phyloP scores from a whole-genome alignment of 2,329 filamentous ascomycete species.

The Chrysosphaeria jannelii region DNA sequence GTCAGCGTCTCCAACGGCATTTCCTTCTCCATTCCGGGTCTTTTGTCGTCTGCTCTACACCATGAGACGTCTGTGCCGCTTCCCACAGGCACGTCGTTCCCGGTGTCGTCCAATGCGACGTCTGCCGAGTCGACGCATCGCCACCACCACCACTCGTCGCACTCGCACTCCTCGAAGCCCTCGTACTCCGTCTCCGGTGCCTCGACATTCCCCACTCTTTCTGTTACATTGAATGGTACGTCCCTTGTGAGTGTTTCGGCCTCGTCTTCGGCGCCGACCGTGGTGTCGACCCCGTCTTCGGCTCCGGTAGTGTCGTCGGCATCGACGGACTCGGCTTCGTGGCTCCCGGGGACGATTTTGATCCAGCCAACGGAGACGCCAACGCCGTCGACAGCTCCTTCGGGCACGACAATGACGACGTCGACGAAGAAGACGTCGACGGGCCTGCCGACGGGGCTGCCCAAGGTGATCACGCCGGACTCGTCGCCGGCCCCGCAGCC shows the following conservation, averaged over 20 bases:
- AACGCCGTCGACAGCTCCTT: conserved; percentile 11
- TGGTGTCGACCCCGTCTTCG: neutral
- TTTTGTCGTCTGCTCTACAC: too few relatives aligned
- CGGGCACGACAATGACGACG: conserved; percentile 12
- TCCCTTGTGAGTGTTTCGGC: too few relatives aligned
- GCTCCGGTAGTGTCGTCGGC: neutral
- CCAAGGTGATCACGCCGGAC: conserved; percentile 44
- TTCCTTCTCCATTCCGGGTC: too few relatives aligned
- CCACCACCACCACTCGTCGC: neutral
- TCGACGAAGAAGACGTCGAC: conserved; percentile 16
- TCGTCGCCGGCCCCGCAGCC: conserved; percentile 22
- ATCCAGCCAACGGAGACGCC: conserved; percentile 18
- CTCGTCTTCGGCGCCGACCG: neutral
- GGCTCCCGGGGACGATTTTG: conserved; percentile 30
- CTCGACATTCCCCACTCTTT: too few relatives aligned
- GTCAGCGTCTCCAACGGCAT: too few relatives aligned
- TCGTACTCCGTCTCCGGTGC: too few relatives aligned
- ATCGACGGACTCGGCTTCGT: conserved; percentile 6
- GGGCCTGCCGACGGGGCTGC: conserved; percentile 33
- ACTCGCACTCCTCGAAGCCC: neutral
- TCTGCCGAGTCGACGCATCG: neutral
- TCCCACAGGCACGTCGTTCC: too few relatives aligned
- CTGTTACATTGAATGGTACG: too few relatives aligned
- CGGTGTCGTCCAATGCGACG: neutral
- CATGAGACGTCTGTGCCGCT: too few relatives aligned